Evolutionary conservation across 306 rosid species (phyloP).

Genomic region (Cicer yamashitae): DNA sequence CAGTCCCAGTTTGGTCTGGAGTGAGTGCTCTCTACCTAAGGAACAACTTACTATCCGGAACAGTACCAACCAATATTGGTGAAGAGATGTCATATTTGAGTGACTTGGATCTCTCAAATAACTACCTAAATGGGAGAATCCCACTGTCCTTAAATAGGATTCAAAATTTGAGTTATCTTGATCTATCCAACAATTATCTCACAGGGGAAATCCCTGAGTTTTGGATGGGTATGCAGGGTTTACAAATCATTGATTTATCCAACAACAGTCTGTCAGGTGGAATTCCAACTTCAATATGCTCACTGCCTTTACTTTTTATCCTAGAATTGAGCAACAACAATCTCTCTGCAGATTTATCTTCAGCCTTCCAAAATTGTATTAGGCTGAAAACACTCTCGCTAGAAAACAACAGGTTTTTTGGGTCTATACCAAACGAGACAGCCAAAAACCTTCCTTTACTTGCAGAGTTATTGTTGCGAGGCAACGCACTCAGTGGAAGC

Average conservation of each 20-base stretch:
- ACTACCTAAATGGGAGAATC: neutral
- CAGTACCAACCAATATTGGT: slow-evolving; percentile 10
- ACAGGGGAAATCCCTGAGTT: slow-evolving; percentile 30
- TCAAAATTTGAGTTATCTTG: neutral
- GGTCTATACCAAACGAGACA: slow-evolving; percentile 22
- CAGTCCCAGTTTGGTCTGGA: slow-evolving; percentile 25
- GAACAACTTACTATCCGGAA: slow-evolving; percentile 28
- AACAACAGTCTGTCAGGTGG: slow-evolving; percentile 27
- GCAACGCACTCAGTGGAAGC: slow-evolving; percentile 10
- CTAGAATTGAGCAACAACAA: slow-evolving; percentile 23
- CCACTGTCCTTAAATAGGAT: slow-evolving; percentile 12
- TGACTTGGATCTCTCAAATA: slow-evolving; percentile 39
- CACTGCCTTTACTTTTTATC: neutral
- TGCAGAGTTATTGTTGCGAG: slow-evolving; percentile 14
- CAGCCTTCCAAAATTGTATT: slow-evolving; percentile 17
- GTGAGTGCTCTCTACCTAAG: neutral
- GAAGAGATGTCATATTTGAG: neutral
- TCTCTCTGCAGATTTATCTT: slow-evolving; percentile 9
- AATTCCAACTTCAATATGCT: slow-evolving; percentile 34
- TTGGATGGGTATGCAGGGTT: slow-evolving; percentile 12
- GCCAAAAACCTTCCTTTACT: slow-evolving; percentile 20
- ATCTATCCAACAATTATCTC: slow-evolving; percentile 30
- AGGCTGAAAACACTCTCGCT: neutral
- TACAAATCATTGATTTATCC: neutral
- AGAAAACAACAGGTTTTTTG: slow-evolving; percentile 4